Evolutionary conservation across 768 basidiomycete species (phyloP), one percentile per base, ranked within the genome.

Genomic region (Trametes cubensis): DNA sequence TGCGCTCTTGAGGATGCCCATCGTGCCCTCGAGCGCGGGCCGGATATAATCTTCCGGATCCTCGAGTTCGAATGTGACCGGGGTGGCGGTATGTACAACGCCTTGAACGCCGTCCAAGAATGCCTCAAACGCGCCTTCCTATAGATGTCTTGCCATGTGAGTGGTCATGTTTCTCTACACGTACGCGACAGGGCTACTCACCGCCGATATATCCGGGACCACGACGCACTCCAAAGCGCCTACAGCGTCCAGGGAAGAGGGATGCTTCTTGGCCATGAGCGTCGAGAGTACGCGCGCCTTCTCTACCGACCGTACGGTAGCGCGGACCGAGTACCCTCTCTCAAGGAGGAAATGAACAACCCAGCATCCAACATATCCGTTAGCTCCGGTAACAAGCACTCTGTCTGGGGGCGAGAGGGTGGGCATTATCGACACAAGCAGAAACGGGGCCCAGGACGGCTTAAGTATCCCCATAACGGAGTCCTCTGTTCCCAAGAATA

Each of bases 1-100:
- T 5, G 84, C 80, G 45, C 84, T 85, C 60, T 82, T 74, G 20
- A 93, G 74, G 8, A 93, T 77, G 6, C 83, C 79, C 0, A 83
- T 66, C 0, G 91, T 93, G 1, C 92, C 91, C 4, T 84, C 74
- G 6, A 93, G 81, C 21, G 92, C 91, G 4, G 92, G 92, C n/a
- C 71, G 73, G 63, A 90, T 85, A 34, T 90, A 66, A 58, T 89
- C 86, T 5, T 75, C 62, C 2, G 77, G 74, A 42, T 84, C 79
- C 18, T 77, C 75, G 1, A 76, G 78, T 1, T 80, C 73, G 25
- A 76, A 63, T 55, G 80, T 75, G 67, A 86, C 79, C 0, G 89
- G 89, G 0, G 87, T 88, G 0, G 87, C 88, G 1, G 79, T 84
- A 66, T 91, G 89, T 41, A 77, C 80, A 48, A 94, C 81, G 0